Percentiles rank a stretch among this genome's conserved stretches.
These are phyloP conservation scores for Talaromyces piceae DNA, from an alignment of 2,329 filamentous ascomycete genomes.

Conservation along the genomic window DNA sequence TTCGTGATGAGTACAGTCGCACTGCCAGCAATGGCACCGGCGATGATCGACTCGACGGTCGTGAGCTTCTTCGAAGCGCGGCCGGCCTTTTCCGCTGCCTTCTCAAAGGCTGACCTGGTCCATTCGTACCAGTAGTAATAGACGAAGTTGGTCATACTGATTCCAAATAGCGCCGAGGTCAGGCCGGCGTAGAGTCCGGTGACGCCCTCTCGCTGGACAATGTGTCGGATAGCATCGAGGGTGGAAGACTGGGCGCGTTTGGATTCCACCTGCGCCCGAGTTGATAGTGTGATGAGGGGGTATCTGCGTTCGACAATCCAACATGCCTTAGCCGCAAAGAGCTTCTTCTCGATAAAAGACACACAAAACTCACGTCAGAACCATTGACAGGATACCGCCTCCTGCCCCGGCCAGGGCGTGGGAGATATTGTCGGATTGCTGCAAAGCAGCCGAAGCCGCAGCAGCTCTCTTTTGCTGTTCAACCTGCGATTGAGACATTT, in stretches of 20 bases:
- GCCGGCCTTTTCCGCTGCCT: constrained; percentile 64
- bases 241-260: constrained; percentile 83
- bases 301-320: constrained; percentile 51
- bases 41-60: constrained; percentile 88
- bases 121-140: constrained; percentile 99
- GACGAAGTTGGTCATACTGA: constrained; percentile 97
- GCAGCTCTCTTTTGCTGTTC: constrained; percentile 29
- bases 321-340: neutral
- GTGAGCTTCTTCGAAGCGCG: constrained; percentile 75
- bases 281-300: constrained; percentile 94
- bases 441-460: constrained; percentile 56
- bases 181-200: constrained; percentile 85
- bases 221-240: constrained; percentile 71
- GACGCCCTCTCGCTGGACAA: constrained; percentile 86
- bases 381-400: constrained; percentile 90
- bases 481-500: constrained; percentile 34
- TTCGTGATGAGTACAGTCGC: constrained; percentile 95
- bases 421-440: constrained; percentile 93
- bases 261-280: constrained; percentile 94
- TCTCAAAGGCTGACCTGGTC: constrained; percentile 76
- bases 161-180: constrained; percentile 91
- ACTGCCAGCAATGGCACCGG: constrained; percentile 84
- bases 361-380: constrained; percentile 59
- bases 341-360: neutral
- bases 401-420: constrained; percentile 90